Conservation (phyloP, 192 early-diverging fungal species). For the Blastocladiella britannica region DNA sequence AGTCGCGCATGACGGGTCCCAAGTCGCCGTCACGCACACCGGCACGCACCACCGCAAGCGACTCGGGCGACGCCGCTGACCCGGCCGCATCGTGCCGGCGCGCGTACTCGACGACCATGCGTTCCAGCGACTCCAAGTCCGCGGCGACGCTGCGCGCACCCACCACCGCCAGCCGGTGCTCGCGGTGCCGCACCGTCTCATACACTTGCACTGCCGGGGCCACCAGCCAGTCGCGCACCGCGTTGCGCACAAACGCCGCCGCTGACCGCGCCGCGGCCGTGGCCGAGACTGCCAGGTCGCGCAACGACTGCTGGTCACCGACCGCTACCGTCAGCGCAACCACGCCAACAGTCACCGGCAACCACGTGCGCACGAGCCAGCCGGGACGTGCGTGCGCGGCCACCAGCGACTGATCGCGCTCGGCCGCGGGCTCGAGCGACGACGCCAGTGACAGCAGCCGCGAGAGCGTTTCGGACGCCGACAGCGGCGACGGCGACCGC, state of each 20-base stretch:
- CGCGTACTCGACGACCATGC: conserved; percentile 74
- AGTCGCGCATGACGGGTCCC: conserved; percentile 48
- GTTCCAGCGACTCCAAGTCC: conserved; percentile 67
- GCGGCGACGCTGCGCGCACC: conserved; percentile 51
- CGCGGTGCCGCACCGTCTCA: conserved; percentile 59
- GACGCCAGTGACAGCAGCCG: neutral
- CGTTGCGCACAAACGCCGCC: conserved; percentile 14
- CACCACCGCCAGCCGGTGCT: conserved; percentile 50
- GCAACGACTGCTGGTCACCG: neutral
- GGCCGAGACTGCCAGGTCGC: too few species aligned
- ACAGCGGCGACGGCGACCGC: neutral
- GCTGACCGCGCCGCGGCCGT: neutral
- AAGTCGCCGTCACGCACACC: conserved; percentile 60
- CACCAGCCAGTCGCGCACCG: conserved; percentile 56
- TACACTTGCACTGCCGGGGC: conserved; percentile 48
- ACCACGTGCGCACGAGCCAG: neutral
- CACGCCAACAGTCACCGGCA: neutral
- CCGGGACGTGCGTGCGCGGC: neutral
- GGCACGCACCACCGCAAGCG: conserved; percentile 18
- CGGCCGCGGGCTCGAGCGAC: neutral
- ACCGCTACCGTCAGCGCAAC: neutral
- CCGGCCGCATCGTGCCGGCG: conserved; percentile 20
- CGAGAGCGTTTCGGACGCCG: neutral
- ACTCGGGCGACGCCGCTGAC: conserved; percentile 15
- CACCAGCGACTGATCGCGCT: neutral